Evolutionary conservation across 345 rosid species (phyloP).

Genomic region (Populus nigra): DNA sequence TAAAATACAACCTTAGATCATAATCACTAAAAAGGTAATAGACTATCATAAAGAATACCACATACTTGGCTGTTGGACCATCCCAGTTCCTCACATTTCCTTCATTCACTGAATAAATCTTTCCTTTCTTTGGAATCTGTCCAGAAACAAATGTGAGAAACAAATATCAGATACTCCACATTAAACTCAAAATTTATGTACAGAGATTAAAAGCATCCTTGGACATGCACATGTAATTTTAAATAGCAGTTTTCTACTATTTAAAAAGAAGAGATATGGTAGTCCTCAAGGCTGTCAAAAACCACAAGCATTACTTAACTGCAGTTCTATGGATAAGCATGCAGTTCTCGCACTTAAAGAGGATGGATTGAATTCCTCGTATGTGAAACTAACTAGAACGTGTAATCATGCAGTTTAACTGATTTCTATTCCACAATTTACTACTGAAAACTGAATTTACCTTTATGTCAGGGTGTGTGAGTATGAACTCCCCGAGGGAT

Average conservation of each 20-base stretch:
- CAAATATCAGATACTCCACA: background rate
- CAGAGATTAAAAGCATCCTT: background rate
- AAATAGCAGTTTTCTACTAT: background rate
- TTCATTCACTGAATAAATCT: constrained; percentile 95
- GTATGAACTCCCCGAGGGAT: constrained; percentile 96
- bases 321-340: background rate
- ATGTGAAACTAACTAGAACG: background rate
- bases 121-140: constrained; percentile 91
- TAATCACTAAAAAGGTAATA: constrained; percentile 3
- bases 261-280: background rate
- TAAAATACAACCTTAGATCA: constrained; percentile 1
- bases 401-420: background rate
- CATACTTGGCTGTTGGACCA: constrained; percentile 85
- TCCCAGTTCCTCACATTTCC: constrained; percentile 99
- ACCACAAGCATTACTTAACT: background rate
- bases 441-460: constrained; percentile 32
- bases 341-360: background rate
- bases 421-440: background rate
- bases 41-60: constrained; percentile 3
- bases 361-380: background rate
- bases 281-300: background rate
- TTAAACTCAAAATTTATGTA: background rate
- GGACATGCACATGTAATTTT: no score
- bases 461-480: constrained; percentile 93
- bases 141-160: background rate